These are phyloP conservation scores for Clonostachys rhizophaga DNA, from an alignment of 2,329 filamentous ascomycete species.

Conservation along the genomic window DNA sequence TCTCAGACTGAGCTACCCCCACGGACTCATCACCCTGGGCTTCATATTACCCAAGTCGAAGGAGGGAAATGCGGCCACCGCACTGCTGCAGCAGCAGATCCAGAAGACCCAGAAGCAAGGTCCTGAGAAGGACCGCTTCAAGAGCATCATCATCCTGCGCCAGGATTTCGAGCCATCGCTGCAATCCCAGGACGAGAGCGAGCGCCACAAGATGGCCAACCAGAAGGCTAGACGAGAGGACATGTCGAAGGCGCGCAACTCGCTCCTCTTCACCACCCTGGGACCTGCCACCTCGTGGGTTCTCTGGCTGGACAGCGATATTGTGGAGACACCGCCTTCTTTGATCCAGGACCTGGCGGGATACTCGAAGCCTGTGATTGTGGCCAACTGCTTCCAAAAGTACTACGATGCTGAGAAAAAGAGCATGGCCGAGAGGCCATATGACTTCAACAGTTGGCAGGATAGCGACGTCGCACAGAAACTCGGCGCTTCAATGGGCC, in stretches of 20 bases:
- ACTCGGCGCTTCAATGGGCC: slow-evolving; percentile 74
- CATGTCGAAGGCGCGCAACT: slow-evolving; percentile 93
- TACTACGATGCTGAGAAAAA: slow-evolving; percentile 68
- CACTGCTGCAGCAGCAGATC: slow-evolving; percentile 79
- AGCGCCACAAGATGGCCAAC: slow-evolving; percentile 87
- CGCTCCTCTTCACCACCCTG: slow-evolving; percentile 89
- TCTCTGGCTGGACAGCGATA: slow-evolving; percentile 90
- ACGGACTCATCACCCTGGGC: slow-evolving; percentile 88
- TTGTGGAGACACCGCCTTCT: slow-evolving; percentile 78
- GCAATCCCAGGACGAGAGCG: slow-evolving; percentile 74
- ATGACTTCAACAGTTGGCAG: slow-evolving; percentile 98
- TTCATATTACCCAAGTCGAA: slow-evolving; percentile 95
- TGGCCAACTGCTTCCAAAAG: slow-evolving; percentile 92
- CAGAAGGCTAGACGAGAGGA: slow-evolving; percentile 82
- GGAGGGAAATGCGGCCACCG: slow-evolving; percentile 84
- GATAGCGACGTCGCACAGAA: slow-evolving; percentile 78
- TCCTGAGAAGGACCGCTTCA: slow-evolving; percentile 76
- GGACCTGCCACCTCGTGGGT: slow-evolving; percentile 93
- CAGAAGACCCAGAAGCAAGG: slow-evolving; percentile 76
- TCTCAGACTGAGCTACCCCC: slow-evolving; percentile 77
- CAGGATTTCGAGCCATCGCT: slow-evolving; percentile 90
- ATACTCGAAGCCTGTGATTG: slow-evolving; percentile 87
- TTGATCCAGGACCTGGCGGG: slow-evolving; percentile 88
- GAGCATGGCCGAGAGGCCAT: slow-evolving; percentile 71
- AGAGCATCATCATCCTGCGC: slow-evolving; percentile 87